Conservation (phyloP, 208 protist species). For the Acanthamoeba culbertsoni region DNA sequence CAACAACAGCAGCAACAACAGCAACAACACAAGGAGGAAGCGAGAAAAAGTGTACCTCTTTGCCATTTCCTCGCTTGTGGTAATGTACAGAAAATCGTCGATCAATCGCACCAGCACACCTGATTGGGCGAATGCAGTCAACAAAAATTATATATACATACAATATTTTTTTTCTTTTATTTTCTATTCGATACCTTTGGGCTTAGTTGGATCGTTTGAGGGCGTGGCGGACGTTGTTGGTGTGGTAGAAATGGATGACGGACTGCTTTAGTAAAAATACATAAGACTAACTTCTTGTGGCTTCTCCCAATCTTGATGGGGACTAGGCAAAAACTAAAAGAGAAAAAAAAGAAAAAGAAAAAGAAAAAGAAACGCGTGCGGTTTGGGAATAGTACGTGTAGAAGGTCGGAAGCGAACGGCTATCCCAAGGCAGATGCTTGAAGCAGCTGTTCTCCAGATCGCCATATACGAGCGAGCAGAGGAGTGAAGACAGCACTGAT, state of each 20-base stretch:
- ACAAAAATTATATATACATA: too few species aligned
- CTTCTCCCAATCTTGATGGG: too few species aligned
- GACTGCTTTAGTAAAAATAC: too few species aligned
- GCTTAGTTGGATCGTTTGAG: too few species aligned
- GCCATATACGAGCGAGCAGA: slow-evolving; percentile 46
- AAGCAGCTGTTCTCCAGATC: slow-evolving; percentile 63
- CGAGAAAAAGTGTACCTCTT: background rate
- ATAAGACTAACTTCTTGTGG: too few species aligned
- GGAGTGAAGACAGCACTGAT: slow-evolving; percentile 31
- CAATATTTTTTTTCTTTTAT: too few species aligned
- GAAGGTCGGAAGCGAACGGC: slow-evolving; percentile 24
- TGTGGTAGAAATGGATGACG: too few species aligned
- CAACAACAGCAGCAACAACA: too few species aligned
- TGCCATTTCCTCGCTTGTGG: background rate
- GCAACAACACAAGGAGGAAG: too few species aligned
- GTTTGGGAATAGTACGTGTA: background rate
- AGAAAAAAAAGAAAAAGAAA: background rate
- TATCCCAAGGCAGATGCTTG: slow-evolving; percentile 39
- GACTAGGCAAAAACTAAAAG: background rate
- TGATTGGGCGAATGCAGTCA: too few species aligned
- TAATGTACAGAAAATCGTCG: slow-evolving; percentile 61
- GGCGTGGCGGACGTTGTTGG: background rate
- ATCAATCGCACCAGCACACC: slow-evolving; percentile 49
- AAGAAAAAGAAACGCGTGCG: background rate
- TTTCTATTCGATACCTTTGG: too few species aligned